These are phyloP conservation scores for Artemisia tridentata DNA, from an alignment of 129 eudicot species.

Conservation along the genomic window DNA sequence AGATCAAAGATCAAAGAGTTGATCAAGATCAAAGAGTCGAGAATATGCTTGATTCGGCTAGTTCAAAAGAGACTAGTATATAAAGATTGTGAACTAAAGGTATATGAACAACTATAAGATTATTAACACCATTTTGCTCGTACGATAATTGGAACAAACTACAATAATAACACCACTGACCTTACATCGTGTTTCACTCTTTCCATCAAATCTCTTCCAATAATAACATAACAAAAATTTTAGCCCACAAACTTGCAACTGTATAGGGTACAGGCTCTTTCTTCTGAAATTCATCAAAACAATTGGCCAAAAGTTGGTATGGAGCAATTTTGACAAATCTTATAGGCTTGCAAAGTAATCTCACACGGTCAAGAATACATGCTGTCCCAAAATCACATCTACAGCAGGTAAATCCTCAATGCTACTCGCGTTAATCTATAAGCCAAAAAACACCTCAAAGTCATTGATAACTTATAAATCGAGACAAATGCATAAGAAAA, in stretches of 20 bases:
- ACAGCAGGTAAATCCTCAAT: constrained; percentile 54
- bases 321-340: constrained; percentile 29
- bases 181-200: neutral
- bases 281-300: neutral
- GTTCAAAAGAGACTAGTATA: no score
- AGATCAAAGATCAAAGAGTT: no score
- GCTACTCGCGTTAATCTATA: constrained; percentile 53
- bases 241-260: neutral
- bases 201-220: neutral
- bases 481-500: neutral
- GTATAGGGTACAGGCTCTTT: neutral
- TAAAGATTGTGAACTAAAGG: no score
- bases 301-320: neutral
- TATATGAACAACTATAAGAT: no score
- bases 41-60: no score
- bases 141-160: neutral
- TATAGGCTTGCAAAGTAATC: constrained; percentile 45
- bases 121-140: no score
- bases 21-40: no score
- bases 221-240: neutral
- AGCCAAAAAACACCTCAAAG: neutral
- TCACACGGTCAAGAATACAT: constrained; percentile 61
- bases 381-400: constrained; percentile 55
- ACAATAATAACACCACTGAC: neutral
- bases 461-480: neutral